These are phyloP conservation scores for Edaphochlamys debaryana DNA, from an alignment of 139 green algal species.

Conservation along the genomic window DNA sequence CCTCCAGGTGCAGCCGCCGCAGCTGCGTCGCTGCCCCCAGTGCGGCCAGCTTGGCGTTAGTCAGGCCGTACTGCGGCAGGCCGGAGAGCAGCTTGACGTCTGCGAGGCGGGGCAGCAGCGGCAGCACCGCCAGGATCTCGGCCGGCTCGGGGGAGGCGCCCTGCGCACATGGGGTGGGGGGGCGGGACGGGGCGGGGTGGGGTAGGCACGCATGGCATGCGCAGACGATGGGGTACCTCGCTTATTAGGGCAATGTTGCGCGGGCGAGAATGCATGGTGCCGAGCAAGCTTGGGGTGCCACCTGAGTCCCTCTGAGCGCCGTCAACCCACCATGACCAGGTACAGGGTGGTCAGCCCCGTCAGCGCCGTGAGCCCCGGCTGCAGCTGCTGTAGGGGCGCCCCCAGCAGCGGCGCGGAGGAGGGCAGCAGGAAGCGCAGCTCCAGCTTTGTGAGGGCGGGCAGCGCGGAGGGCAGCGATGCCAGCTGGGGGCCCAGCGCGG, in stretches of 20 bases:
- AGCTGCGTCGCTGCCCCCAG: constrained; percentile 23
- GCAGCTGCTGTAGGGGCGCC: constrained; percentile 14
- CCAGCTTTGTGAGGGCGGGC: constrained; percentile 22
- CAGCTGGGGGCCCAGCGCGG: constrained; percentile 1
- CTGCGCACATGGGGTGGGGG: too few relatives aligned
- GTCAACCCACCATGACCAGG: constrained; percentile 28
- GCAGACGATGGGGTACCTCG: too few relatives aligned
- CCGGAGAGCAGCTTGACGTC: constrained; percentile 38
- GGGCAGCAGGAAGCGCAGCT: constrained; percentile 22
- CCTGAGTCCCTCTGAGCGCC: too few relatives aligned
- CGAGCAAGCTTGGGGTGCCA: too few relatives aligned
- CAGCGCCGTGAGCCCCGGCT: background rate
- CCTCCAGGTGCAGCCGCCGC: constrained; percentile 22
- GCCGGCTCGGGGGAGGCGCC: constrained; percentile 15
- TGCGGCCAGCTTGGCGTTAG: constrained; percentile 11
- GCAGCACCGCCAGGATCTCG: constrained; percentile 12
- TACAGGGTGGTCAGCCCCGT: constrained; percentile 20
- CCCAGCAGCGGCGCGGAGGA: constrained; percentile 8
- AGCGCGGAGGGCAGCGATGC: background rate
- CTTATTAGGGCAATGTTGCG: too few relatives aligned
- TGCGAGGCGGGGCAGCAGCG: background rate
- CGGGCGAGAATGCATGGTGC: too few relatives aligned
- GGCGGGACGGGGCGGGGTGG: too few relatives aligned
- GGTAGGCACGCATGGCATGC: too few relatives aligned
- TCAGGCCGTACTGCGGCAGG: constrained; percentile 12